Conservation (phyloP, 2,329 filamentous ascomycete species). For the Fusarium sp. region DNA sequence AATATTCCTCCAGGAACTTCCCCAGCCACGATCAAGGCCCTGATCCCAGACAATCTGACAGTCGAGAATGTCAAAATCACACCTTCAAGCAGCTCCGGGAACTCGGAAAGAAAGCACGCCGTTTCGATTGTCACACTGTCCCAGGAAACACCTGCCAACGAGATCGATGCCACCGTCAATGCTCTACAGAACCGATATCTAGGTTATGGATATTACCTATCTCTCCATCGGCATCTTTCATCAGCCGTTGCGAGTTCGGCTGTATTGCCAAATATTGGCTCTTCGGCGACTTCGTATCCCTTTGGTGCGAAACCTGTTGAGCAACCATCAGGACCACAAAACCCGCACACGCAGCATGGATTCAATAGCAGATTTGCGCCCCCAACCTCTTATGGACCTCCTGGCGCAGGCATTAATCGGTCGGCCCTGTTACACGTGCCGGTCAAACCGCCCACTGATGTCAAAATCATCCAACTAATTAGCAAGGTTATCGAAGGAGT, state of each 20-base stretch:
- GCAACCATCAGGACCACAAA: constrained; percentile 48
- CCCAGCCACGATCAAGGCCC: constrained; percentile 66
- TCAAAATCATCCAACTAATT: constrained; percentile 82
- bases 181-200: constrained; percentile 84
- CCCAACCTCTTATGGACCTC: constrained; percentile 71
- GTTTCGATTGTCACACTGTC: constrained; percentile 84
- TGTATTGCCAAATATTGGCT: constrained; percentile 44
- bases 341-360: constrained; percentile 55
- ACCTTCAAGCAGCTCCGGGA: constrained; percentile 60
- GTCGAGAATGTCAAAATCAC: constrained; percentile 80
- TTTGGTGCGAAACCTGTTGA: constrained; percentile 79
- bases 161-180: constrained; percentile 84
- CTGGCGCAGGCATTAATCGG: constrained; percentile 54
- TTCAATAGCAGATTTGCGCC: constrained; percentile 75
- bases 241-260: constrained; percentile 68
- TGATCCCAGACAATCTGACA: constrained; percentile 67
- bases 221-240: constrained; percentile 82
- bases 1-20: constrained; percentile 70
- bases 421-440: constrained; percentile 70
- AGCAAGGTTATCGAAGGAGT: constrained; percentile 87
- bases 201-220: constrained; percentile 84
- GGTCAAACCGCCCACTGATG: constrained; percentile 78
- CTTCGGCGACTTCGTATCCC: constrained; percentile 66
- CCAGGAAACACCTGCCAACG: constrained; percentile 81
- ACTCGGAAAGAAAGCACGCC: constrained; percentile 73